Conservation (phyloP, 371 early-diverging fungal genomes). For the Mycotypha africana region DNA sequence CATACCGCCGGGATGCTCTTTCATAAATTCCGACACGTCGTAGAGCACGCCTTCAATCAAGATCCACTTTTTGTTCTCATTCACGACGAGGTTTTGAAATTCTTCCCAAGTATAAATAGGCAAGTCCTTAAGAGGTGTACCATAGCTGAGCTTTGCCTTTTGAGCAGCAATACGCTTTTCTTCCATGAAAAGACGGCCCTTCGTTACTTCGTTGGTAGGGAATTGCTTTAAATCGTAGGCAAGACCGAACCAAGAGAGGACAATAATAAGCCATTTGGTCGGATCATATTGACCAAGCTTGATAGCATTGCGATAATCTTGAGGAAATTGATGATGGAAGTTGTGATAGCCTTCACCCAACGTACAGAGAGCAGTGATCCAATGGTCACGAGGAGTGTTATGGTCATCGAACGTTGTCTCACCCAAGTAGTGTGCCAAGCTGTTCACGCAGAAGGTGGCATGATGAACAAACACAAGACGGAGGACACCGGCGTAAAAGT, state of each 20-base stretch:
- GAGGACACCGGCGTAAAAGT: constrained; percentile 75
- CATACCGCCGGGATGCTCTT: constrained; percentile 90
- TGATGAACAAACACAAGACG: constrained; percentile 86
- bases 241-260: constrained; percentile 62
- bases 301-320: constrained; percentile 94
- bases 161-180: constrained; percentile 69
- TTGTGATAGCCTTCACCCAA: constrained; percentile 88
- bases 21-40: constrained; percentile 84
- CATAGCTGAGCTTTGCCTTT: constrained; percentile 67
- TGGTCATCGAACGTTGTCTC: constrained; percentile 77
- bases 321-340: constrained; percentile 94
- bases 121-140: constrained; percentile 64
- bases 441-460: constrained; percentile 94
- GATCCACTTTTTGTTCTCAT: constrained; percentile 70
- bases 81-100: constrained; percentile 55
- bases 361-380: constrained; percentile 76
- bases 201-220: constrained; percentile 86
- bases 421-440: constrained; percentile 82
- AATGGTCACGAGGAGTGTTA: constrained; percentile 76
- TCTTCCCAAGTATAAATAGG: constrained; percentile 76
- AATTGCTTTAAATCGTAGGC: constrained; percentile 87
- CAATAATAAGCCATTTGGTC: constrained; percentile 89
- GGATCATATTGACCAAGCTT: constrained; percentile 90
- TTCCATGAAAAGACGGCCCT: constrained; percentile 79
- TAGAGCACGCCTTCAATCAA: constrained; percentile 87